Conservation (phyloP, 176 grass and related monocot genomes). For the Carex kokanica region DNA sequence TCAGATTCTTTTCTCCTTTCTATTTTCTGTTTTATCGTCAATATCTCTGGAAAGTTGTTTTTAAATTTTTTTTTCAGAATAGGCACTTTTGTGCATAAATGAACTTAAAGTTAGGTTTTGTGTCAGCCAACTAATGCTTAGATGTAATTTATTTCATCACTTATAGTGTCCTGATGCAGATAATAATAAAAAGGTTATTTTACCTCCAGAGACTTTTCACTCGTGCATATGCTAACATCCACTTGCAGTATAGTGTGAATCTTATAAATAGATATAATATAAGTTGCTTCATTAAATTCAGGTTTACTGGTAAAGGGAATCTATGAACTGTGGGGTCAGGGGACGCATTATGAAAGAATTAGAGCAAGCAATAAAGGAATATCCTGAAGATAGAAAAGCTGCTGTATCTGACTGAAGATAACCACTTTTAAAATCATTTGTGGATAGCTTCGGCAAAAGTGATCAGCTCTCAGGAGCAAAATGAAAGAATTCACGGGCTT, state of each 20-base stretch:
- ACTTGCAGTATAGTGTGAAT: background rate
- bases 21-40: background rate
- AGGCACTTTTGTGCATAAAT: background rate
- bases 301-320: slow-evolving; percentile 90
- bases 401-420: slow-evolving; percentile 62
- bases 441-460: slow-evolving; percentile 89
- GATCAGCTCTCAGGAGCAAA: slow-evolving; percentile 84
- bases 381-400: slow-evolving; percentile 83
- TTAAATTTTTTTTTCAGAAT: background rate
- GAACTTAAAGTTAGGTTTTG: background rate
- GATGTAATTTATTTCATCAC: background rate
- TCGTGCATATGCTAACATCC: background rate
- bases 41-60: background rate
- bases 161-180: background rate
- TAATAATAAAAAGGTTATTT: background rate
- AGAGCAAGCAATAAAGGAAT: slow-evolving; percentile 54
- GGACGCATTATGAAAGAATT: slow-evolving; percentile 71
- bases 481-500: slow-evolving; percentile 65
- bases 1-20: background rate
- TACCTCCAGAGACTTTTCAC: background rate
- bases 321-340: slow-evolving; percentile 91
- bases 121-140: background rate
- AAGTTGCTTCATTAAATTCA: slow-evolving; percentile 4
- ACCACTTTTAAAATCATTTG: slow-evolving; percentile 70
- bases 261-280: background rate